Percentiles rank a stretch among this genome's conserved stretches.
These are phyloP conservation scores for Candida krabiensis DNA, from an alignment of 805 yeast genomes.

Conservation along the genomic window DNA sequence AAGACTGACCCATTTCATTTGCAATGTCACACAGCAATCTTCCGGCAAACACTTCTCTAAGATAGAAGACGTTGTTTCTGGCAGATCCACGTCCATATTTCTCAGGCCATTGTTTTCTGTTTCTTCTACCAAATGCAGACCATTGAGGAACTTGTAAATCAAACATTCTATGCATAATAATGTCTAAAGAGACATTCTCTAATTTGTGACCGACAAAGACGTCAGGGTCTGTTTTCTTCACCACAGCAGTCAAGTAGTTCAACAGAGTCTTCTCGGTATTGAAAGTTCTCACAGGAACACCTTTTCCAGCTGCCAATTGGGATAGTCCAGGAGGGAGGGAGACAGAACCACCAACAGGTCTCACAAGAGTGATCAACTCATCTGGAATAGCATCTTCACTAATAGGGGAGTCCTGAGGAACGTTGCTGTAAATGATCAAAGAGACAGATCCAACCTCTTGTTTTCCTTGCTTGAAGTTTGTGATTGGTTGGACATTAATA, in stretches of 20 bases:
- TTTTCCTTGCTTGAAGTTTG: slow-evolving; percentile 69
- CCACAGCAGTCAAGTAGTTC: slow-evolving; percentile 67
- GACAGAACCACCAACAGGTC: slow-evolving; percentile 67
- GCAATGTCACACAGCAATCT: slow-evolving; percentile 89
- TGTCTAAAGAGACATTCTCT: slow-evolving; percentile 76
- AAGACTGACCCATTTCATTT: slow-evolving; percentile 91
- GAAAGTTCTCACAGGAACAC: slow-evolving; percentile 54
- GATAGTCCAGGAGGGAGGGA: slow-evolving; percentile 77
- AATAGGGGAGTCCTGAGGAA: slow-evolving; percentile 75
- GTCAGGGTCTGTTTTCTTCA: slow-evolving; percentile 85
- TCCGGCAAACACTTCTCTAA: slow-evolving; percentile 78
- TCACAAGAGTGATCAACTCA: slow-evolving; percentile 66
- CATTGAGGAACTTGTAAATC: slow-evolving; percentile 74
- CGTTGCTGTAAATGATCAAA: slow-evolving; percentile 63
- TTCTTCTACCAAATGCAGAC: slow-evolving; percentile 81
- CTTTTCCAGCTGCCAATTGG: slow-evolving; percentile 55
- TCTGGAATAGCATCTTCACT: slow-evolving; percentile 61
- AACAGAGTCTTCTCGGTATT: slow-evolving; percentile 75
- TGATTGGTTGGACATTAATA: slow-evolving; percentile 74
- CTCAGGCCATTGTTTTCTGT: slow-evolving; percentile 76
- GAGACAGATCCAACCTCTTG: slow-evolving; percentile 90
- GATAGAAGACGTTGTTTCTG: slow-evolving; percentile 46
- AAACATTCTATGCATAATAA: slow-evolving; percentile 76
- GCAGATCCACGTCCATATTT: slow-evolving; percentile 57
- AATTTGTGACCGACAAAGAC: slow-evolving; percentile 84